These are phyloP conservation scores for Xylaria sp. DNA, from an alignment of 2,329 filamentous ascomycete genomes.

Conservation along the genomic window DNA sequence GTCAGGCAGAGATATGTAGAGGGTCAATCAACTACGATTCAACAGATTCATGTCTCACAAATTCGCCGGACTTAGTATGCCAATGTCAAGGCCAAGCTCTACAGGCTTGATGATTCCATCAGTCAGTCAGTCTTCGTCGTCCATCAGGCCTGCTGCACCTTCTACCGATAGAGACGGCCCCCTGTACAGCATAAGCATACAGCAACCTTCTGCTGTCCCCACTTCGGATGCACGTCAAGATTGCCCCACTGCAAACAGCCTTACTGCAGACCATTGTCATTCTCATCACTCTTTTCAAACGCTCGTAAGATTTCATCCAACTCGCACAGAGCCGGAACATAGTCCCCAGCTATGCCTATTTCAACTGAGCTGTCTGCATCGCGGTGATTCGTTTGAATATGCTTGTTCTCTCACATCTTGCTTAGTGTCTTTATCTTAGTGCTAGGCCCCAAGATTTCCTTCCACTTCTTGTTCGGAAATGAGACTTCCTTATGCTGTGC, in stretches of 20 bases:
- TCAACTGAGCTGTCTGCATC: constrained; percentile 3
- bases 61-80: too few relatives aligned
- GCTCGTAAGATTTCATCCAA: constrained; percentile 10
- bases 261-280: constrained; percentile 24
- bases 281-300: constrained; percentile 30
- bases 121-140: too few relatives aligned
- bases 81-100: not conserved
- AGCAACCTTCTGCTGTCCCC: not conserved
- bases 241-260: constrained; percentile 35
- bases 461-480: not conserved
- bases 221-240: constrained; percentile 32
- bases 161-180: not conserved
- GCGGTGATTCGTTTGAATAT: constrained; percentile 3
- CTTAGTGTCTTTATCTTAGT: constrained; percentile 9
- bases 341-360: constrained; percentile 14
- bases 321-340: constrained; percentile 24
- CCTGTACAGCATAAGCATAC: not conserved
- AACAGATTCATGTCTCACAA: not conserved
- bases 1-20: not conserved
- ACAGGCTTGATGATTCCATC: not conserved
- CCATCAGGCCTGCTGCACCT: constrained; percentile 1
- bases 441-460: not conserved
- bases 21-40: not conserved
- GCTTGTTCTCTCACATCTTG: constrained; percentile 8
- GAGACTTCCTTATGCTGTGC: not conserved